Conservation (phyloP, 768 basidiomycete genomes). For the Tremella mesenterica region DNA sequence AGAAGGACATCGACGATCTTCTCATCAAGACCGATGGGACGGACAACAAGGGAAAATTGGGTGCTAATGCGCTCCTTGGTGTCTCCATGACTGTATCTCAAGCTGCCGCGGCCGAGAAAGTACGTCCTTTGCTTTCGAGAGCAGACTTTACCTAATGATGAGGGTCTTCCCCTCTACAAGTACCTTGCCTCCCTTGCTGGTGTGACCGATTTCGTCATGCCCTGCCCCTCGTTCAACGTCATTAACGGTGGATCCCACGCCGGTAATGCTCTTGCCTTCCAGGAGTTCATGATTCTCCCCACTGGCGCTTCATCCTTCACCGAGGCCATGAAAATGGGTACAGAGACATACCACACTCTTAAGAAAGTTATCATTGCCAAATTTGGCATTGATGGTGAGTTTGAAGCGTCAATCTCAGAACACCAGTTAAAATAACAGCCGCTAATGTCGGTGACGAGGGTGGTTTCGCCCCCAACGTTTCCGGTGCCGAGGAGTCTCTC, state of each 20-base stretch:
- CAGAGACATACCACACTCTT: constrained; percentile 93
- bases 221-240: constrained; percentile 91
- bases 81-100: constrained; percentile 91
- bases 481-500: constrained; percentile 92
- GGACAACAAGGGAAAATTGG: constrained; percentile 97
- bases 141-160: not conserved
- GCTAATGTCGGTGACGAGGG: constrained; percentile 99
- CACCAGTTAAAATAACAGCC: constrained; percentile 50
- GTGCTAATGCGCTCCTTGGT: constrained; percentile 98
- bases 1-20: constrained; percentile 95
- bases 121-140: constrained; percentile 15
- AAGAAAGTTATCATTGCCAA: constrained; percentile 99
- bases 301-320: constrained; percentile 85
- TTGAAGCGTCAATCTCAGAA: not conserved
- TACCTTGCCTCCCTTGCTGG: constrained; percentile 95
- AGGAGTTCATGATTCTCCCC: constrained; percentile 99
- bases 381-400: constrained; percentile 93
- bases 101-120: constrained; percentile 88
- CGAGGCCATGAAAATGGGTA: constrained; percentile 94
- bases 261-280: constrained; percentile 99
- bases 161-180: constrained; percentile 84
- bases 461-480: constrained; percentile 97
- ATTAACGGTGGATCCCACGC: constrained; percentile 99
- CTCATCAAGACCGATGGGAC: constrained; percentile 97
- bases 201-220: constrained; percentile 84